phyloP scores from a whole-genome alignment of 768 basidiomycete species.

The Lentinula sp. region DNA sequence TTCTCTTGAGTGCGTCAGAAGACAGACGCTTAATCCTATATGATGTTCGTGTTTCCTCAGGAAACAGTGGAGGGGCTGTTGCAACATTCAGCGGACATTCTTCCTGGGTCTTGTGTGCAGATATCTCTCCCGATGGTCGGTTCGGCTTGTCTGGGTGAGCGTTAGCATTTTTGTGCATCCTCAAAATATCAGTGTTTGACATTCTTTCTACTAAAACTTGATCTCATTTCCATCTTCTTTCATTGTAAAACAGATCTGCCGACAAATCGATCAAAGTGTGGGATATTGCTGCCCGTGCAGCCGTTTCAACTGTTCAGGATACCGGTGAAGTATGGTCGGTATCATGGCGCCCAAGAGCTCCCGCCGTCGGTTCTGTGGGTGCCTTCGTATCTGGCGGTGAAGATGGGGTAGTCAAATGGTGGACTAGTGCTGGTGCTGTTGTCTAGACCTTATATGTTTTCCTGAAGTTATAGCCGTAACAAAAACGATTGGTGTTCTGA shows the following conservation, averaged over 20 bases:
- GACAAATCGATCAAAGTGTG: slow-evolving; percentile 85
- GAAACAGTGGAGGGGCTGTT: slow-evolving; percentile 77
- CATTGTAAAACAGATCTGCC: slow-evolving; percentile 48
- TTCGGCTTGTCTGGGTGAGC: slow-evolving; percentile 77
- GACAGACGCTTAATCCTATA: slow-evolving; percentile 89
- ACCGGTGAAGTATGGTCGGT: slow-evolving; percentile 82
- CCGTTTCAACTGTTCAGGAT: slow-evolving; percentile 74
- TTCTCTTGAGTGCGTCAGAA: slow-evolving; percentile 86
- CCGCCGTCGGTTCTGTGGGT: slow-evolving; percentile 48
- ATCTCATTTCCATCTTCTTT: not conserved
- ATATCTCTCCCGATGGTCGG: slow-evolving; percentile 76
- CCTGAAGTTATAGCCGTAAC: no score
- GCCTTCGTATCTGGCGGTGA: slow-evolving; percentile 34
- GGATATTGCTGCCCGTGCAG: slow-evolving; percentile 71
- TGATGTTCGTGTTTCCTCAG: slow-evolving; percentile 73
- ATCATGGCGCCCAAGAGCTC: slow-evolving; percentile 66
- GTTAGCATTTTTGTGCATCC: not conserved
- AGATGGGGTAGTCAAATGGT: slow-evolving; percentile 12
- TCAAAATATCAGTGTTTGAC: not conserved
- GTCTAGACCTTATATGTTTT: not conserved
- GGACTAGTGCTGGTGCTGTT: slow-evolving; percentile 10
- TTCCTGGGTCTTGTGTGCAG: slow-evolving; percentile 84
- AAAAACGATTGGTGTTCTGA: no score
- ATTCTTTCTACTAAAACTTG: not conserved
- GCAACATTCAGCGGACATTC: slow-evolving; percentile 84